phyloP scores from a whole-genome alignment of 805 yeast genomes.

The Candida methanosorbosa region DNA sequence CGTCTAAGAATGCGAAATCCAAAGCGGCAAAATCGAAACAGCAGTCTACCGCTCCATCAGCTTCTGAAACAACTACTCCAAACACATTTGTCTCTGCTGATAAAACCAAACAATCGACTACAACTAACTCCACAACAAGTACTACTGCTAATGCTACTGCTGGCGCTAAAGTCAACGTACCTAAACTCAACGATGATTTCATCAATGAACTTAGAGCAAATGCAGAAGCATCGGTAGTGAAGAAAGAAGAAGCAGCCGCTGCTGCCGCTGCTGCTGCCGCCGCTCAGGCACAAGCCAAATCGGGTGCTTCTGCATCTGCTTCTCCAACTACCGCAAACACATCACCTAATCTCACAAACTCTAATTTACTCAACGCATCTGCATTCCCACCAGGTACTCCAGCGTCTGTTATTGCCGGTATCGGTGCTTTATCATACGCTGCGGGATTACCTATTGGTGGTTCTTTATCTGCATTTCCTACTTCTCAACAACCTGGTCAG shows the following conservation, averaged over 20 bases:
- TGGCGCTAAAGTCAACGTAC: constrained; percentile 6
- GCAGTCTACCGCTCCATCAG: constrained; percentile 1
- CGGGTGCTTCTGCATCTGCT: not conserved
- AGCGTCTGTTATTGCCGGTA: constrained; percentile 6
- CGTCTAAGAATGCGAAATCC: not conserved
- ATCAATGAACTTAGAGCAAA: constrained; percentile 20
- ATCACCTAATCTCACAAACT: no score
- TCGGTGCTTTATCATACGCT: constrained; percentile 7
- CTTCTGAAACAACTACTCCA: not conserved
- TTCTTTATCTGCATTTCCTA: not conserved
- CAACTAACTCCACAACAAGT: not conserved
- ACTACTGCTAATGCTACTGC: no score
- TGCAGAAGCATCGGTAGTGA: constrained; percentile 20
- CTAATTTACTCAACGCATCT: not conserved
- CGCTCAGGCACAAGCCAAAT: not conserved
- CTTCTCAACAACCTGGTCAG: not conserved
- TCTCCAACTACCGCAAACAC: not conserved
- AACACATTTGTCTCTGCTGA: not conserved
- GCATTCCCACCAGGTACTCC: constrained; percentile 2
- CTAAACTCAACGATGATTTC: constrained; percentile 17
- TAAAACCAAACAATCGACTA: not conserved
- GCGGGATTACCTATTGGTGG: constrained; percentile 3
- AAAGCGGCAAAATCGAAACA: not conserved
- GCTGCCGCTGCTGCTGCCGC: constrained; percentile 15
- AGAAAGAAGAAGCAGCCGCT: constrained; percentile 18